These are phyloP conservation scores for Nissolia schottii DNA, from an alignment of 306 rosid genomes.

Conservation along the genomic window DNA sequence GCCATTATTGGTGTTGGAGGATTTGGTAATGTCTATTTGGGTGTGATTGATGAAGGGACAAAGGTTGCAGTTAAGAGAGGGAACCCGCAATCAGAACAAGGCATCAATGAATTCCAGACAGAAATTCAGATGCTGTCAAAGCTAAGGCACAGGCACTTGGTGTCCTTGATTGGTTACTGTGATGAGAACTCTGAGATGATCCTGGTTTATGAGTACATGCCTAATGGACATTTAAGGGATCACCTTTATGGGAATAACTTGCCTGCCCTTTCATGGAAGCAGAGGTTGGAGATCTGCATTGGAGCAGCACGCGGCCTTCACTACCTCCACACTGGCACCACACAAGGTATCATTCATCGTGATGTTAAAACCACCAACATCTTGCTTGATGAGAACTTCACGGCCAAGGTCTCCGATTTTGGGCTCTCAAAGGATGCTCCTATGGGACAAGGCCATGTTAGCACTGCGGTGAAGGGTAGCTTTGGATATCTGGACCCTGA, in stretches of 20 bases:
- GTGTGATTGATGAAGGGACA: slow-evolving; percentile 33
- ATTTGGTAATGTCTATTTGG: slow-evolving; percentile 37
- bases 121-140: slow-evolving; percentile 45
- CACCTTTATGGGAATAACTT: slow-evolving; percentile 38
- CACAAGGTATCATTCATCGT: slow-evolving; percentile 45
- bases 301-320: slow-evolving; percentile 44
- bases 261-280: slow-evolving; percentile 30
- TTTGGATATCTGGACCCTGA: slow-evolving; percentile 41
- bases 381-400: slow-evolving; percentile 32
- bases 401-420: slow-evolving; percentile 41
- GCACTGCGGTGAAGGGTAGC: slow-evolving; percentile 44
- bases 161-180: slow-evolving; percentile 41
- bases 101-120: slow-evolving; percentile 35
- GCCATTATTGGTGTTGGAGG: slow-evolving; percentile 38
- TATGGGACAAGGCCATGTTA: slow-evolving; percentile 36
- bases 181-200: slow-evolving; percentile 38
- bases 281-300: slow-evolving; percentile 38
- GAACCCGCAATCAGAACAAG: slow-evolving; percentile 41
- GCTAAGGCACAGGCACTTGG: slow-evolving; percentile 40
- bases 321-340: slow-evolving; percentile 41
- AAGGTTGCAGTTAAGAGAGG: slow-evolving; percentile 40
- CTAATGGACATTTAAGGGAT: slow-evolving; percentile 36
- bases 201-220: slow-evolving; percentile 41
- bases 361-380: slow-evolving; percentile 45
- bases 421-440: slow-evolving; percentile 42